Evolutionary conservation across 2,329 filamentous ascomycete species (phyloP).

Genomic region (Amylocarpus encephaloides): DNA sequence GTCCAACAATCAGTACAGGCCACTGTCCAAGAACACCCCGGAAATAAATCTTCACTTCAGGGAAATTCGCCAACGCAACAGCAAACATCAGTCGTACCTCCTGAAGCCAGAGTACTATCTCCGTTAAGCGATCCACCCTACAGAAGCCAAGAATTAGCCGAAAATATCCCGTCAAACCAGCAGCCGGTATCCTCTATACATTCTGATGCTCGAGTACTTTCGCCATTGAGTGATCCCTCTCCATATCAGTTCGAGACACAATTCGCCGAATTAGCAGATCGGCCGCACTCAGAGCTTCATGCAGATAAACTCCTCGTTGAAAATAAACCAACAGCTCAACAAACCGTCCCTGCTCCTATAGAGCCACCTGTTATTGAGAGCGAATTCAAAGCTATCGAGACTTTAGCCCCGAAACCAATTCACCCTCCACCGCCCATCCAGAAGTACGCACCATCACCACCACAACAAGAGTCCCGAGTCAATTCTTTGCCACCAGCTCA

Average conservation of each 20-base stretch:
- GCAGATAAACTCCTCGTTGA: not conserved
- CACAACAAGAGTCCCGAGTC: not conserved
- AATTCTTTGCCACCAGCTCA: not conserved
- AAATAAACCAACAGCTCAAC: not conserved
- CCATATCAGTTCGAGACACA: not conserved
- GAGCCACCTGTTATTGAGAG: conserved; percentile 1
- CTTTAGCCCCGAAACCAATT: conserved; percentile 2
- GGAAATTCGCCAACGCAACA: too few relatives aligned
- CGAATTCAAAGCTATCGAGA: conserved; percentile 1
- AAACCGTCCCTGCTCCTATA: not conserved
- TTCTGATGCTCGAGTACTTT: not conserved
- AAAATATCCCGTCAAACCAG: too few relatives aligned
- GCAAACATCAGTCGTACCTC: too few relatives aligned
- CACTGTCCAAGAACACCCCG: not conserved
- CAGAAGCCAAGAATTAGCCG: too few relatives aligned
- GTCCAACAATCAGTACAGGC: not conserved
- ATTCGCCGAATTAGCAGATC: not conserved
- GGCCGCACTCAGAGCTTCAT: not conserved
- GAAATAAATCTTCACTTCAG: not conserved
- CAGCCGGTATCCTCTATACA: not conserved
- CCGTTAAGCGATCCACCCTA: too few relatives aligned
- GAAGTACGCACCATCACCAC: not conserved
- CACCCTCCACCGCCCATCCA: conserved; percentile 1
- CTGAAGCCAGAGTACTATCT: too few relatives aligned
- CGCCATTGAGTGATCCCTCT: not conserved